Base-by-base conservation (phyloP, 768 basidiomycete species). In the Phylloporus arenicola region DNA sequence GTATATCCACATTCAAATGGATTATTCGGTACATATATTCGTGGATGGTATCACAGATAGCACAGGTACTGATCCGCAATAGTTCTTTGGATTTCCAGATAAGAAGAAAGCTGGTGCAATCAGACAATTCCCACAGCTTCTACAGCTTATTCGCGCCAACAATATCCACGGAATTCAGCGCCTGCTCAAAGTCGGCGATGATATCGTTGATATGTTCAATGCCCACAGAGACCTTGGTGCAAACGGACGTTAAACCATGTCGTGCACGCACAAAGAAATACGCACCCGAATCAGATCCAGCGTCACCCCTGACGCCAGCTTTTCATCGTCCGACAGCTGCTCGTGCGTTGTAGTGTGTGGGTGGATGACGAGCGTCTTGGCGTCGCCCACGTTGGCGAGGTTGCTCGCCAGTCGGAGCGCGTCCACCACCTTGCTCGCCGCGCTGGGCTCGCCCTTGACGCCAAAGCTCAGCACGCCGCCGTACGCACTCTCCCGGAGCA, bases 381-480 rank as follows among this genome's bases (percentile, higher is more conserved):
- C 74, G 41, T 80, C 78, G 1, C 83, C 84, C 22, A 88, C 83
- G 59, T 88, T 88, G 12, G 84, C 85, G 9, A 88, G 73, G 60
- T 88, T 70, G 58, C 83, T 85, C 16, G 83, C 84, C 6, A 92
- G 74, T 59, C 76, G 79, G 50, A 92, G 72, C 54, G 67, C 75
- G 56, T 92, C 88, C 13, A 92, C 84, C 29, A 85, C 72, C 50
- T 74, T 73, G 68, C 76, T 79, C 7, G 82, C 84, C 2, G 60
- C 66, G 63, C 2, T 70, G 68, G 45, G n/a, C n/a, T 75, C 75
- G 16, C 83, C 86, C 57, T 81, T 81, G 53, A 89, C 66, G 8
- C 89, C 91, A 58, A 92, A 91, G 67, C 76, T 86, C 44, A 92
- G 68, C 56, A 92, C 77, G 19, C 88, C 89, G 4, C 88, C 86